Evolutionary conservation across 352 stramenopile genomes (phyloP).

Genomic region (Ochromonadaceae sp.): DNA sequence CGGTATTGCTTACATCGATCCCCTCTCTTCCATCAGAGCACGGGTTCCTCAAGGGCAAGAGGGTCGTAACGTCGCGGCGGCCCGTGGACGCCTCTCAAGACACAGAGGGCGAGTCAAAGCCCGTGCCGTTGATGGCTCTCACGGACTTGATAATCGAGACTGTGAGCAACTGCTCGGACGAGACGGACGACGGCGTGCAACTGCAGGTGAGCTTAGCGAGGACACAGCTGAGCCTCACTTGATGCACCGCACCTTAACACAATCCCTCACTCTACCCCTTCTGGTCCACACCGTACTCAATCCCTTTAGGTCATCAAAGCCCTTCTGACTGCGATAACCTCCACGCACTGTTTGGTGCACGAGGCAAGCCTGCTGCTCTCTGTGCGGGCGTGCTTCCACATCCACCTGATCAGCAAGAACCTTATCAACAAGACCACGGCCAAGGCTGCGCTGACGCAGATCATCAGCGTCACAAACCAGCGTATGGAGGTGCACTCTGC

Average conservation of each 20-base stretch:
- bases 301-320: constrained; percentile 57
- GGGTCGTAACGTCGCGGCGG: constrained; percentile 17
- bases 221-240: too few species aligned
- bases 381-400: constrained; percentile 85
- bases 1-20: constrained; percentile 2
- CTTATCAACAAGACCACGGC: constrained; percentile 86
- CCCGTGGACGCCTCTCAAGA: constrained; percentile 27
- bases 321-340: constrained; percentile 70
- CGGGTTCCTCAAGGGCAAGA: not conserved
- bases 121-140: constrained; percentile 20
- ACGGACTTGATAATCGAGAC: constrained; percentile 68
- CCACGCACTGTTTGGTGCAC: constrained; percentile 65
- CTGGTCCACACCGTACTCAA: too few species aligned
- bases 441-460: constrained; percentile 91
- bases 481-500: constrained; percentile 61
- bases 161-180: constrained; percentile 69
- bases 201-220: constrained; percentile 43
- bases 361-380: constrained; percentile 79
- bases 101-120: constrained; percentile 39
- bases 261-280: too few species aligned
- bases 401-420: constrained; percentile 75
- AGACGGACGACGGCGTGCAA: constrained; percentile 69
- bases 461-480: constrained; percentile 86
- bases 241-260: too few species aligned
- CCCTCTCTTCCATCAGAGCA: too few species aligned